Evolutionary conservation across 768 basidiomycete species (phyloP).

Genomic region (Austroboletus festivus): DNA sequence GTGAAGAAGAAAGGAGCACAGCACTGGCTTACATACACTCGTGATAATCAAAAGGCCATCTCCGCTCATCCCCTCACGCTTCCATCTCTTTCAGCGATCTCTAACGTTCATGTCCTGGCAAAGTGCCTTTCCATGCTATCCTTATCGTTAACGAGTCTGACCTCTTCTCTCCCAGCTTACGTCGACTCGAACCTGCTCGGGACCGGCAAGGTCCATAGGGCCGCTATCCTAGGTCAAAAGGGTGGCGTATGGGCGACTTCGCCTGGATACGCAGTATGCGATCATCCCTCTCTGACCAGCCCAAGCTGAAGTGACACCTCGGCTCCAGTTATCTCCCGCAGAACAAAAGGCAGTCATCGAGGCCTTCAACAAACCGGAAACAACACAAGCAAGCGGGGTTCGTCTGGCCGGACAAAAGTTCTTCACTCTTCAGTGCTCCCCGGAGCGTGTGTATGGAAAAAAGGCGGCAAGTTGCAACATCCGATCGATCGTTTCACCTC

Average conservation of each 20-base stretch:
- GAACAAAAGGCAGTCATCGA: conserved; percentile 29
- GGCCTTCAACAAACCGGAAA: conserved; percentile 41
- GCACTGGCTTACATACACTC: conserved; percentile 29
- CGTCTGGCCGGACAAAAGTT: conserved; percentile 70
- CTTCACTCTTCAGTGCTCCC: conserved; percentile 53
- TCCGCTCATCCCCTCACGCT: conserved; percentile 14
- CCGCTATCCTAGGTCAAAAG: conserved; percentile 45
- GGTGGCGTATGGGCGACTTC: conserved; percentile 33
- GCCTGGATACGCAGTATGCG: conserved; percentile 15
- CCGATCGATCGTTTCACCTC: not conserved
- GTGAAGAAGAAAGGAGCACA: conserved; percentile 1
- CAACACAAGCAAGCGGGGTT: conserved; percentile 56
- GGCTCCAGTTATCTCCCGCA: conserved; percentile 15
- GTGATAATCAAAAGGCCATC: conserved; percentile 32
- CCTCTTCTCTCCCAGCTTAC: conserved; percentile 64
- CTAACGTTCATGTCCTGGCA: conserved; percentile 65
- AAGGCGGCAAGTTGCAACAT: conserved; percentile 54
- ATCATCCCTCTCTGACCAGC: not conserved
- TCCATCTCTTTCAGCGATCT: conserved; percentile 10
- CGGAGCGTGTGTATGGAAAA: conserved; percentile 69
- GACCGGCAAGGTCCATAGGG: conserved; percentile 63
- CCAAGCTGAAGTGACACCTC: not conserved
- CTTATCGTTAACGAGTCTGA: not conserved
- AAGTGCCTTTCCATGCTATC: conserved; percentile 44
- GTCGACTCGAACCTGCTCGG: conserved; percentile 80